Conservation (phyloP, 1,284 basidiomycete genomes). For the Takashimella tepidaria region DNA sequence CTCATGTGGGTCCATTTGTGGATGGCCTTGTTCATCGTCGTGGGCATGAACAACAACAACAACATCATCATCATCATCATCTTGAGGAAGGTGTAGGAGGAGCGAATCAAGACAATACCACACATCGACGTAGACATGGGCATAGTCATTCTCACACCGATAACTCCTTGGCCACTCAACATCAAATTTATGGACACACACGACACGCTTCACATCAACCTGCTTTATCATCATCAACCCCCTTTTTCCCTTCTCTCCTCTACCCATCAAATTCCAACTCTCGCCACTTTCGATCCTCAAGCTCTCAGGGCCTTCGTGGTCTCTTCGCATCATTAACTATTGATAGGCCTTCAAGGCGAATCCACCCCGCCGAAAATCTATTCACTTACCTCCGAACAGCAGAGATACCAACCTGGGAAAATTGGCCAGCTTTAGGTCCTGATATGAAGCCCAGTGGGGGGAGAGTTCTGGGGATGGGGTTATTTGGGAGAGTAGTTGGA, state of each 20-base stretch:
- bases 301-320: constrained; percentile 14
- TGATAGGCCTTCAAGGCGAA: constrained; percentile 2
- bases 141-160: background rate
- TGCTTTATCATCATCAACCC: background rate
- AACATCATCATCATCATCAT: background rate
- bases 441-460: background rate
- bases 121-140: background rate
- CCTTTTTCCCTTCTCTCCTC: background rate
- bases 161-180: too few species aligned
- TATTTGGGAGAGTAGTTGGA: constrained; percentile 1
- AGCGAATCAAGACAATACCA: background rate
- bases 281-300: background rate
- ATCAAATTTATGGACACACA: background rate
- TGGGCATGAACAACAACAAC: background rate
- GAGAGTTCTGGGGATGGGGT: background rate
- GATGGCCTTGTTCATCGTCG: background rate
- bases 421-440: constrained; percentile 26
- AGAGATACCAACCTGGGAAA: constrained; percentile 26
- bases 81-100: too few species aligned
- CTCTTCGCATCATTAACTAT: constrained; percentile 31
- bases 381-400: constrained; percentile 29
- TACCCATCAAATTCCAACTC: background rate
- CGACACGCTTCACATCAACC: constrained; percentile 11
- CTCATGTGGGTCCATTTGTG: constrained; percentile 12
- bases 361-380: constrained; percentile 34